phyloP scores from a whole-genome alignment of 2,329 filamentous ascomycete species.

The Ceratocystis alfenasii region DNA sequence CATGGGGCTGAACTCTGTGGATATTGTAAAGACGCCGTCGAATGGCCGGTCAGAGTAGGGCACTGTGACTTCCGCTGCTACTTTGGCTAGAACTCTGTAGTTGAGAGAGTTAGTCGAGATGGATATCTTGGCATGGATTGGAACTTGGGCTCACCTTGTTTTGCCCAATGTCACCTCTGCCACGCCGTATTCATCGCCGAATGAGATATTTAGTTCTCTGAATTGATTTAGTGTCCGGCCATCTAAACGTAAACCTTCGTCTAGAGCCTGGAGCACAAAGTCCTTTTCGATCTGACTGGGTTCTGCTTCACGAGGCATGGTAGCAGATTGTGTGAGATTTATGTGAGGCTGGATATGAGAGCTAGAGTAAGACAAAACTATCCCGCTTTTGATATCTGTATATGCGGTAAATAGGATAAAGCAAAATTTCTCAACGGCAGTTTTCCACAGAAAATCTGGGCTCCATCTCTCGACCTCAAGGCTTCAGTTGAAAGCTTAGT shows the following conservation, averaged over 20 bases:
- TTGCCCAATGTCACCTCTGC: slow-evolving; percentile 80
- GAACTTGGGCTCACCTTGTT: slow-evolving; percentile 52
- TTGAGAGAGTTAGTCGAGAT: slow-evolving; percentile 16
- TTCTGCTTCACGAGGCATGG: slow-evolving; percentile 85
- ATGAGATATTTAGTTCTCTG: slow-evolving; percentile 62
- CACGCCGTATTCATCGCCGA: slow-evolving; percentile 84
- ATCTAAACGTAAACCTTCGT: slow-evolving; percentile 71
- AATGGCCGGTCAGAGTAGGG: slow-evolving; percentile 83
- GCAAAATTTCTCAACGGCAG: no score
- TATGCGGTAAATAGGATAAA: no score
- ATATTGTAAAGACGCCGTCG: slow-evolving; percentile 88
- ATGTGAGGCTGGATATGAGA: slow-evolving; percentile 6
- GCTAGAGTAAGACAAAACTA: not conserved
- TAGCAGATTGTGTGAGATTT: slow-evolving; percentile 24
- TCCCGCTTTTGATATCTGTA: no score
- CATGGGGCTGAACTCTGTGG: slow-evolving; percentile 84
- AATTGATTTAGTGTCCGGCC: slow-evolving; percentile 71
- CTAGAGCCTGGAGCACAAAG: slow-evolving; percentile 73
- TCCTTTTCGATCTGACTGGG: slow-evolving; percentile 79
- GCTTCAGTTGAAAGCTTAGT: no score
- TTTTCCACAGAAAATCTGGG: no score
- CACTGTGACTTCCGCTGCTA: slow-evolving; percentile 77
- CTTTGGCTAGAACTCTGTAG: slow-evolving; percentile 63
- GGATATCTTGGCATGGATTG: not conserved
- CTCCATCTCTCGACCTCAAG: no score